A percentile compares a stretch with the other conserved stretches of the same genome.
These are phyloP conservation scores for Astraeus odoratus DNA, from an alignment of 768 basidiomycete genomes.

Conservation along the genomic window DNA sequence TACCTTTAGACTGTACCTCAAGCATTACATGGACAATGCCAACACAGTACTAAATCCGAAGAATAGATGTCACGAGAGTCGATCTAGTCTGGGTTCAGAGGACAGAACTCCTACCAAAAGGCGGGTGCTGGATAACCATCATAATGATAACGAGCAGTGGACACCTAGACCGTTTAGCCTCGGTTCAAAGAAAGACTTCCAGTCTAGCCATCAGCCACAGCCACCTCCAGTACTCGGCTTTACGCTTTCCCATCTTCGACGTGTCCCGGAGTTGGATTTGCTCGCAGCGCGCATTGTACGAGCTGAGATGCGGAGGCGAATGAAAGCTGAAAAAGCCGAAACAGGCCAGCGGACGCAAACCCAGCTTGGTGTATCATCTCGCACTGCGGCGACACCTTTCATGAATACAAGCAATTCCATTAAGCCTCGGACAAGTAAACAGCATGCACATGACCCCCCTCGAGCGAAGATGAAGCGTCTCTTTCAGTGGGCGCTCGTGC, in stretches of 20 bases:
- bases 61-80: neutral
- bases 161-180: neutral
- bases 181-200: slow-evolving; percentile 7
- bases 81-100: slow-evolving; percentile 2
- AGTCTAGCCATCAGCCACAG: neutral
- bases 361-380: neutral
- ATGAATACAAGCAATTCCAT: neutral
- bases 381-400: neutral
- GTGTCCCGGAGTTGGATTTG: slow-evolving; percentile 64
- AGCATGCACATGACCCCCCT: slow-evolving; percentile 15
- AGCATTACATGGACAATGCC: slow-evolving; percentile 70
- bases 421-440: neutral
- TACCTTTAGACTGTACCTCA: slow-evolving; percentile 69
- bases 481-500: slow-evolving; percentile 57
- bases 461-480: slow-evolving; percentile 56
- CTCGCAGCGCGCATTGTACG: slow-evolving; percentile 61
- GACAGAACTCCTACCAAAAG: slow-evolving; percentile 30
- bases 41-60: neutral
- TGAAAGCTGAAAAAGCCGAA: slow-evolving; percentile 38
- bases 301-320: slow-evolving; percentile 51
- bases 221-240: slow-evolving; percentile 36
- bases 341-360: neutral
- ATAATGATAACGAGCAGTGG: slow-evolving; percentile 7
- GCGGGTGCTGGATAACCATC: no score
- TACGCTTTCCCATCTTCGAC: slow-evolving; percentile 67